Evolutionary conservation across 75 land plant genomes (phyloP).

Genomic region (Pseudotsuga menziesii): DNA sequence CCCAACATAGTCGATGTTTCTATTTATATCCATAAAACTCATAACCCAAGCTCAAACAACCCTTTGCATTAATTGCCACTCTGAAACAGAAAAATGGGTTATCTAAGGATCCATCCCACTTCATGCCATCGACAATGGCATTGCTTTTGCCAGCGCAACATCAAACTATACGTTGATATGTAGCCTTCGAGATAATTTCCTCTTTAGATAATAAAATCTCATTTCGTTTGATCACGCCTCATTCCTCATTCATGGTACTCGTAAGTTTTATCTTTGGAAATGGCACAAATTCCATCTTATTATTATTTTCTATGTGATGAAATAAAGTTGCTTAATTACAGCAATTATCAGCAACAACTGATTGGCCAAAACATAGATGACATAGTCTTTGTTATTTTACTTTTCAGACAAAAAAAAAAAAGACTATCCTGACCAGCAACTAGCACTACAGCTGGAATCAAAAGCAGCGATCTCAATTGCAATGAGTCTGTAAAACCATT

Average conservation of each 20-base stretch:
- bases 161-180: not conserved
- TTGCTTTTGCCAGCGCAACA: conserved; percentile 11
- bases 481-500: no score
- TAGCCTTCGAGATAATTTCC: not conserved
- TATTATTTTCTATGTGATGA: no score
- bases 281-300: not conserved
- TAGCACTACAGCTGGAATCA: no score
- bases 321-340: no score
- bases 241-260: no score
- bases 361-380: no score
- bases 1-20: not conserved
- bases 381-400: no score
- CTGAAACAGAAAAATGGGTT: not conserved
- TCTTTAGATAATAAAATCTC: not conserved
- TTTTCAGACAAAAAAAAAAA: no score
- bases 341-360: no score
- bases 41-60: not conserved
- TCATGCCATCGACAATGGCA: conserved; percentile 5
- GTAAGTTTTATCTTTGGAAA: not conserved
- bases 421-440: no score
- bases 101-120: not conserved
- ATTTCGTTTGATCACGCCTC: not conserved
- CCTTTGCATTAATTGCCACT: not conserved
- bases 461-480: no score
- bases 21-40: not conserved